Conservation (phyloP, 129 eudicot genomes). For the sunflower (Helianthus annuus) region DNA sequence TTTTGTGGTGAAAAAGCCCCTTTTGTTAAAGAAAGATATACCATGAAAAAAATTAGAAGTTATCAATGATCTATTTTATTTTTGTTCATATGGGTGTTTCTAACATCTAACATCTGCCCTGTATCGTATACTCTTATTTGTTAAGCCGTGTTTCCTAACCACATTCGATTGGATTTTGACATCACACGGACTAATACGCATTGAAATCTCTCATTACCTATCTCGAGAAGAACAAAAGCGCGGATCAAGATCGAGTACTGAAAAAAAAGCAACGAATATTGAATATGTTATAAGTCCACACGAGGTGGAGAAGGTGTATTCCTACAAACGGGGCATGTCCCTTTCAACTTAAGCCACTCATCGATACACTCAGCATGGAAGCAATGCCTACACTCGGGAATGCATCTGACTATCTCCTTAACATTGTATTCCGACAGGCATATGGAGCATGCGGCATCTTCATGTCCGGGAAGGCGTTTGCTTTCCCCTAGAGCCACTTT, state of each 20-base stretch:
- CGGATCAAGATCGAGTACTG: not conserved
- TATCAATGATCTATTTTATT: too few species aligned
- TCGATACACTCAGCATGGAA: constrained; percentile 78
- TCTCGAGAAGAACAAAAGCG: constrained; percentile 9
- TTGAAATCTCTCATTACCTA: not conserved
- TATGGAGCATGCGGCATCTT: constrained; percentile 61
- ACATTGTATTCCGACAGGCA: constrained; percentile 63
- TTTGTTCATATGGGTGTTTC: too few species aligned
- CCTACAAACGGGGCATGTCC: constrained; percentile 75
- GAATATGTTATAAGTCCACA: constrained; percentile 11
- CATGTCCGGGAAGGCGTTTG: constrained; percentile 62
- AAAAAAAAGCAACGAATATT: not conserved
- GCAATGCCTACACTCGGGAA: constrained; percentile 77
- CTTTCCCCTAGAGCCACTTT: constrained; percentile 73
- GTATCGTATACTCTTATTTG: too few species aligned
- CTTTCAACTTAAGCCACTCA: constrained; percentile 68
- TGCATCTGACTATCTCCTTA: constrained; percentile 52
- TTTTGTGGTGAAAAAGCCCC: too few species aligned
- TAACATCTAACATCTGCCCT: too few species aligned
- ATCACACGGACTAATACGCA: too few species aligned
- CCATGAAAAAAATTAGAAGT: too few species aligned
- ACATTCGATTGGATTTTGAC: not conserved
- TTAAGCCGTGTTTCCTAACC: constrained; percentile 48
- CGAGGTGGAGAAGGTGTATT: constrained; percentile 55
- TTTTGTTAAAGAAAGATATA: too few species aligned